phyloP scores from a whole-genome alignment of 306 rosid genomes.

The Herpetospermum pedunculosum region DNA sequence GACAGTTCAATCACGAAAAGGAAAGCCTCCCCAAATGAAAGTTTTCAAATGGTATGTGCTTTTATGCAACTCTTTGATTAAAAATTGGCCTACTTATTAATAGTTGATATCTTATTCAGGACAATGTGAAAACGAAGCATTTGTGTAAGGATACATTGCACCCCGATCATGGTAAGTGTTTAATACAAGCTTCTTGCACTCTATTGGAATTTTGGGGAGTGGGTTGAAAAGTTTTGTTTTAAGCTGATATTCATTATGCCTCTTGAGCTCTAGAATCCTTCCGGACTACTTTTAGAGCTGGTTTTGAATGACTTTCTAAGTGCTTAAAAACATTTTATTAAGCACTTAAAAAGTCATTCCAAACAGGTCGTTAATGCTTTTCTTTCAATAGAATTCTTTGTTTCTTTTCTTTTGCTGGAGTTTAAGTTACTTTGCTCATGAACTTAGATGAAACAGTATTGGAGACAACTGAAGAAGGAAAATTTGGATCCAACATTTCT shows the following conservation, averaged over 20 bases:
- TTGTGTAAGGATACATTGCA: conserved; percentile 18
- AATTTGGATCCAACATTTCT: conserved; percentile 75
- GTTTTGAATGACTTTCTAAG: too few relatives aligned
- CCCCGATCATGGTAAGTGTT: conserved; percentile 32
- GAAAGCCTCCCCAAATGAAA: conserved; percentile 38
- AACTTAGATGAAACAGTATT: conserved; percentile 12
- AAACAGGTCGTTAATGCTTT: too few relatives aligned
- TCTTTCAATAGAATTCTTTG: background rate
- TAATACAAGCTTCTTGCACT: background rate
- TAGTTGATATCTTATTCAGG: conserved; percentile 35
- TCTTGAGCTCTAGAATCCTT: background rate
- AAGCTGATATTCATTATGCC: background rate
- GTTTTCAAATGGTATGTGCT: conserved; percentile 36
- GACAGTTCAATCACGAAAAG: conserved; percentile 37
- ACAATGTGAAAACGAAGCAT: conserved; percentile 32
- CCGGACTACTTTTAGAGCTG: background rate
- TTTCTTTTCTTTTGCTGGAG: conserved; percentile 10
- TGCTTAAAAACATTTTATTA: too few relatives aligned
- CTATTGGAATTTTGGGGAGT: background rate
- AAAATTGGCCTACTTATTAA: background rate
- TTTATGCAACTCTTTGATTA: conserved; percentile 12
- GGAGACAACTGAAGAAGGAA: conserved; percentile 24
- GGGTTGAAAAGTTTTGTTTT: background rate
- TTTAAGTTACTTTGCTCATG: conserved; percentile 26
- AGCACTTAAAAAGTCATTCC: too few relatives aligned